Conservation (phyloP, 108 stramenopile species). For the Licmophora abbreviata region DNA sequence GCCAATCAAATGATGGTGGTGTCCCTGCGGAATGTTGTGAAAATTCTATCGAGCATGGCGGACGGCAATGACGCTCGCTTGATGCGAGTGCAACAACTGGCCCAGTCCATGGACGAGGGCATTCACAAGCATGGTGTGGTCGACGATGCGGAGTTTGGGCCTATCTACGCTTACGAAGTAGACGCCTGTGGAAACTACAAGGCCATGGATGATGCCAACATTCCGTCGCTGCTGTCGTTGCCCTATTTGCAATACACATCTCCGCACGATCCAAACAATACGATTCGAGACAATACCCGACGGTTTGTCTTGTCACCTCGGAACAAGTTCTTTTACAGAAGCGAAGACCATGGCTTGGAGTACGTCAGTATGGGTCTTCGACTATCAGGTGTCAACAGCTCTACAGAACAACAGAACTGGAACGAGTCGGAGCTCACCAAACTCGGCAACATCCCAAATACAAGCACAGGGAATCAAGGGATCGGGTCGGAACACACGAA, state of each 20-base stretch:
- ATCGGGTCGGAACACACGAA: conserved; percentile 39
- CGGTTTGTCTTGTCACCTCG: conserved; percentile 28
- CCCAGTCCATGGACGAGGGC: conserved; percentile 37
- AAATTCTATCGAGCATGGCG: conserved; percentile 26
- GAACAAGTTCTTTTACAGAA: conserved; percentile 28
- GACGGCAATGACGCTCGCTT: conserved; percentile 13
- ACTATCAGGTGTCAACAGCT: no score
- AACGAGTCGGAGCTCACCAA: no score
- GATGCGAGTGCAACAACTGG: conserved; percentile 23
- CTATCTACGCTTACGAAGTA: conserved; percentile 72
- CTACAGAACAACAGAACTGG: no score
- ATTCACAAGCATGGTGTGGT: conserved; percentile 49
- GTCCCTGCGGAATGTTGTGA: no score
- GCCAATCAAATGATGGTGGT: conserved; percentile 55
- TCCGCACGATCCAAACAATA: conserved; percentile 5
- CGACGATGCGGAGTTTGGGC: conserved; percentile 17
- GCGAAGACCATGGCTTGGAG: conserved; percentile 20
- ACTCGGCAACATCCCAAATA: not conserved
- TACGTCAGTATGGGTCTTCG: no score
- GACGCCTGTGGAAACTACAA: conserved; percentile 55
- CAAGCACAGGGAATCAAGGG: conserved; percentile 15
- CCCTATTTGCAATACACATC: conserved; percentile 49
- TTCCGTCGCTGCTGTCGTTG: conserved; percentile 57
- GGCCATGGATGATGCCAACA: conserved; percentile 76
- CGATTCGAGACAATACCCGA: conserved; percentile 38